A percentile compares a stretch with the other conserved stretches of the same genome.
phyloP scores from a whole-genome alignment of 1,284 basidiomycete species.

The Entoloma clypeatum region DNA sequence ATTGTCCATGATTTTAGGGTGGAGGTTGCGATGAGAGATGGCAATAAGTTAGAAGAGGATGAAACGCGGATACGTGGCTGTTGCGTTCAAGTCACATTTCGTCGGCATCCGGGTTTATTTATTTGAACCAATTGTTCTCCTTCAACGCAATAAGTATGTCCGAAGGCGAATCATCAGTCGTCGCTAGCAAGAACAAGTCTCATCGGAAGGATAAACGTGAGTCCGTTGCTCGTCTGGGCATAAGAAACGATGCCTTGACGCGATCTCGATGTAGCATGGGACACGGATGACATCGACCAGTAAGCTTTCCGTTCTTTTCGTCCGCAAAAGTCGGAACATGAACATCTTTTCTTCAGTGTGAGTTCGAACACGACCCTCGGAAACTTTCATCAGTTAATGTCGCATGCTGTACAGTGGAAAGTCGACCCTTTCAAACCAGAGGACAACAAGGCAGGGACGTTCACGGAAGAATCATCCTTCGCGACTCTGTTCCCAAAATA shows the following conservation, averaged over 20 bases:
- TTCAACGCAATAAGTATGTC: conserved; percentile 39
- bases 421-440: conserved; percentile 71
- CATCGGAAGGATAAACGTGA: conserved; percentile 91
- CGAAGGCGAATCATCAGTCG: conserved; percentile 37
- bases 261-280: conserved; percentile 72
- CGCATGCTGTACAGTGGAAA: conserved; percentile 66
- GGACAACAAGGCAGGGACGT: conserved; percentile 80
- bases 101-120: background rate
- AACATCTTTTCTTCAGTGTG: conserved; percentile 26
- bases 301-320: conserved; percentile 42
- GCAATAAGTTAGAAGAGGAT: conserved; percentile 9
- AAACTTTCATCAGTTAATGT: background rate
- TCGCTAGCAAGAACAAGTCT: conserved; percentile 79
- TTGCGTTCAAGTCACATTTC: conserved; percentile 8
- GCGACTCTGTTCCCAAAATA: conserved; percentile 99
- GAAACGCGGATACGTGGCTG: conserved; percentile 2
- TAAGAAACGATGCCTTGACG: conserved; percentile 11
- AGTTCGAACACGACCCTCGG: conserved; percentile 10
- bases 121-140: background rate
- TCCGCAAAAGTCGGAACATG: conserved; percentile 14
- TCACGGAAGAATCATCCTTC: conserved; percentile 95
- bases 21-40: conserved; percentile 10
- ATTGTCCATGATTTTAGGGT: conserved; percentile 26
- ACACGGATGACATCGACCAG: conserved; percentile 98
- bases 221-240: conserved; percentile 20